Conservation (phyloP, 352 stramenopile species). For the Phytophthora colocasiae region DNA sequence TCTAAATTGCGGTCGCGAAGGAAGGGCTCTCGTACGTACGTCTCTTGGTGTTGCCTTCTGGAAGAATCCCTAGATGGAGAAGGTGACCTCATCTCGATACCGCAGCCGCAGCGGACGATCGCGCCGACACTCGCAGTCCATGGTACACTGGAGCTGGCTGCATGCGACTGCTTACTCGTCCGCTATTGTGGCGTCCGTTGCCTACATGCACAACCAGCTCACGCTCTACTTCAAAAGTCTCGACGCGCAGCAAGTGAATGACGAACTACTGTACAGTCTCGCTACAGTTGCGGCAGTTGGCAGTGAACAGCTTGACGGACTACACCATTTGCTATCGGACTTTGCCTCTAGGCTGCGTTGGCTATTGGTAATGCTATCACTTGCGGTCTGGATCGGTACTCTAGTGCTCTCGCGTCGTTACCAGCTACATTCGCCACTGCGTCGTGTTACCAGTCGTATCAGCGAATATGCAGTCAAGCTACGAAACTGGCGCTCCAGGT, state of each 20-base stretch:
- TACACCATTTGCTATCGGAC: slow-evolving; percentile 40
- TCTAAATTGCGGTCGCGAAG: slow-evolving; percentile 21
- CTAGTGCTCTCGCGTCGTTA: slow-evolving; percentile 58
- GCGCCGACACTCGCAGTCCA: slow-evolving; percentile 33
- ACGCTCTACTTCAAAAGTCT: slow-evolving; percentile 50
- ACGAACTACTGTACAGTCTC: slow-evolving; percentile 47
- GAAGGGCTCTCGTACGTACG: not conserved
- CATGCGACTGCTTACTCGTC: slow-evolving; percentile 73
- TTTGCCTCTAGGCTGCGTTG: slow-evolving; percentile 51
- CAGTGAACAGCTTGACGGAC: slow-evolving; percentile 40
- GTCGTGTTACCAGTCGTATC: slow-evolving; percentile 37
- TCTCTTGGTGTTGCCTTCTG: not conserved
- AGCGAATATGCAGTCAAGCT: slow-evolving; percentile 30
- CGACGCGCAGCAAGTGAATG: slow-evolving; percentile 40
- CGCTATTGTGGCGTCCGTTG: slow-evolving; percentile 69
- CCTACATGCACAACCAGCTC: slow-evolving; percentile 72
- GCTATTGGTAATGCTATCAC: slow-evolving; percentile 46
- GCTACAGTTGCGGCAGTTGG: slow-evolving; percentile 33
- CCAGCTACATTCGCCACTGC: slow-evolving; percentile 58
- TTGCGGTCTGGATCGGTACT: slow-evolving; percentile 51
- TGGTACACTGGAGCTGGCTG: slow-evolving; percentile 77
- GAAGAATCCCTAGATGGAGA: slow-evolving; percentile 22
- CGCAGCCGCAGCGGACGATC: slow-evolving; percentile 12
- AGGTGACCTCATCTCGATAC: slow-evolving; percentile 8
- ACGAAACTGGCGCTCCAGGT: slow-evolving; percentile 21